phyloP scores from a whole-genome alignment of 306 rosid species.

The Lablab purpureus region DNA sequence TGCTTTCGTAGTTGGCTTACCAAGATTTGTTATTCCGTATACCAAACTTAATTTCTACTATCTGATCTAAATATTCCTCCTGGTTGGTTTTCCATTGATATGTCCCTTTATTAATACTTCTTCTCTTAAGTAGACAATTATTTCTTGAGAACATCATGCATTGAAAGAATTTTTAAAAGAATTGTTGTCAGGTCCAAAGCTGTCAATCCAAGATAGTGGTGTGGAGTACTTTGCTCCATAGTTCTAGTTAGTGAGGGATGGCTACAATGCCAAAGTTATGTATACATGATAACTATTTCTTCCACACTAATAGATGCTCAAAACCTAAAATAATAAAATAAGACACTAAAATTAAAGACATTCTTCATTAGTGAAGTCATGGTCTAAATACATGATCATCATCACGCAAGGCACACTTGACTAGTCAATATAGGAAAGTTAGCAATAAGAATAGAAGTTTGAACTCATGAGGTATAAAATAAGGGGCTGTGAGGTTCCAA shows the following conservation, averaged over 20 bases:
- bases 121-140: conserved; percentile 5
- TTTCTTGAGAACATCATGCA: neutral
- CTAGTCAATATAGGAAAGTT: too few relatives aligned
- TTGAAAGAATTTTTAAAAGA: conserved; percentile 4
- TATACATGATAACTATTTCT: neutral
- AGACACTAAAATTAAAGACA: neutral
- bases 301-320: neutral
- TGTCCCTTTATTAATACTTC: neutral
- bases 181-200: neutral
- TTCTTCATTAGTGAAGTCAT: neutral
- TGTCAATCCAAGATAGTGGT: neutral
- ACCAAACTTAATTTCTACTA: conserved; percentile 2
- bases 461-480: too few relatives aligned
- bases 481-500: too few relatives aligned
- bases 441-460: too few relatives aligned
- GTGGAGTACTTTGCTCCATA: neutral
- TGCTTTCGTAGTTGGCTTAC: neutral
- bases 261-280: neutral
- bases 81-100: conserved; percentile 20
- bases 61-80: conserved; percentile 29
- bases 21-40: conserved; percentile 11
- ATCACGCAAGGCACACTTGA: neutral
- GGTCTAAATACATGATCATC: neutral
- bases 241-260: neutral
- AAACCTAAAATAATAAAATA: neutral